Percentiles rank a stretch among this genome's conserved stretches.
phyloP scores from a whole-genome alignment of 2,329 filamentous ascomycete genomes.

The Ciborinia camelliae region DNA sequence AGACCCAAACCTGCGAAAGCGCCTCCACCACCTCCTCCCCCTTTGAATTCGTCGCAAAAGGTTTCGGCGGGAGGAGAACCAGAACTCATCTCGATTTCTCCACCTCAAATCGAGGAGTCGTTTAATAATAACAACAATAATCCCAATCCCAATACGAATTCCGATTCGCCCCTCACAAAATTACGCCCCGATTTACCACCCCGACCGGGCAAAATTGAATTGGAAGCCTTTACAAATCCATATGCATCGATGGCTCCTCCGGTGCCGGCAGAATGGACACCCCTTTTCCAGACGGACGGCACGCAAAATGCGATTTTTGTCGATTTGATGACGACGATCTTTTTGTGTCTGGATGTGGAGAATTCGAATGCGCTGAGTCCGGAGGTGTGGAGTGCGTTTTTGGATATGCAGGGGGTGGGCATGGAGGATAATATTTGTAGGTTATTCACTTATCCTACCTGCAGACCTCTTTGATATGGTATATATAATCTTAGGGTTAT shows the following conservation, averaged over 20 bases:
- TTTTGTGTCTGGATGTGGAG: slow-evolving; percentile 27
- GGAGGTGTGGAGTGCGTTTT: slow-evolving; percentile 28
- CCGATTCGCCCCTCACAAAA: background rate
- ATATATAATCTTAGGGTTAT: too few relatives aligned
- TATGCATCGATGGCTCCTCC: slow-evolving; percentile 1
- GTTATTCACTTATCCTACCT: too few relatives aligned
- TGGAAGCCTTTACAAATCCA: background rate
- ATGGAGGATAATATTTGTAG: slow-evolving; percentile 28
- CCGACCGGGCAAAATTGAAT: background rate
- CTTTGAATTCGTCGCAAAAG: background rate
- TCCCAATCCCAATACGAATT: background rate
- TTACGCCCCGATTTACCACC: background rate
- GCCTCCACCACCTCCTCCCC: too few relatives aligned
- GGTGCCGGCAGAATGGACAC: slow-evolving; percentile 28
- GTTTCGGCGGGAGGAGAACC: background rate
- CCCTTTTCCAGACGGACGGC: slow-evolving; percentile 26
- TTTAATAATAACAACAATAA: background rate
- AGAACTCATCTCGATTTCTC: background rate
- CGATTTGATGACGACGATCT: slow-evolving; percentile 32
- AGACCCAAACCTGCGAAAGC: slow-evolving; percentile 22
- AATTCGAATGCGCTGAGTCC: slow-evolving; percentile 29
- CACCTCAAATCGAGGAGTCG: background rate
- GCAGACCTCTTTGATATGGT: too few relatives aligned
- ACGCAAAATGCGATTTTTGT: slow-evolving; percentile 28
- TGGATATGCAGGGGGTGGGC: slow-evolving; percentile 28